Evolutionary conservation across 1,139 yeast genomes (phyloP).

Genomic region (Protomyces gravidus): DNA sequence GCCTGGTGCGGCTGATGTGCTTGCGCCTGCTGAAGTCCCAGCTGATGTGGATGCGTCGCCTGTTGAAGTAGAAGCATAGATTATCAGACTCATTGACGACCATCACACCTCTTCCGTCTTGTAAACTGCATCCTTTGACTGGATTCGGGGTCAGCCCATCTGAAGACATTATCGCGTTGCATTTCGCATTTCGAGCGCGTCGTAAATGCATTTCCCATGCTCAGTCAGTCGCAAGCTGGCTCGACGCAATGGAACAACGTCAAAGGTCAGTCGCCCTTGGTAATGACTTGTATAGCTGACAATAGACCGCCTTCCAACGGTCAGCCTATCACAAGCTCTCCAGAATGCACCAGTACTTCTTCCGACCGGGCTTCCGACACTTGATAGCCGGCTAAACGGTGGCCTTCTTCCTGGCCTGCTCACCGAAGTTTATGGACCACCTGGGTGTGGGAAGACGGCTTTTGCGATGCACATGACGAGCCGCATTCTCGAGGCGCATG

Average conservation of each 20-base stretch:
- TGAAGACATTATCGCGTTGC: too few relatives aligned
- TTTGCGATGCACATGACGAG: conserved; percentile 25
- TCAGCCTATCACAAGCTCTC: conserved; percentile 19
- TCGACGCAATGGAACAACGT: not conserved
- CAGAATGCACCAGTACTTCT: not conserved
- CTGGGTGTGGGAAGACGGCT: conserved; percentile 29
- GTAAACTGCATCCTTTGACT: too few relatives aligned
- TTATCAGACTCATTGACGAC: too few relatives aligned
- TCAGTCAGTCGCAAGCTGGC: not conserved
- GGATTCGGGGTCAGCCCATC: too few relatives aligned
- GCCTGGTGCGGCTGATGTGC: not conserved
- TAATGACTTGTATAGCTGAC: not conserved
- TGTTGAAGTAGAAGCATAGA: too few relatives aligned
- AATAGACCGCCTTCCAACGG: conserved; percentile 22
- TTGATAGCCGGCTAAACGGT: conserved; percentile 19
- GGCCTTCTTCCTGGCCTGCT: conserved; percentile 25
- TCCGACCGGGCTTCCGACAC: conserved; percentile 2
- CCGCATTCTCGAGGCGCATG: not conserved
- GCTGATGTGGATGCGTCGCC: too few relatives aligned
- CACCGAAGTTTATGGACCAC: conserved; percentile 27
- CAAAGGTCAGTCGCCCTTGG: not conserved
- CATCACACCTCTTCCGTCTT: too few relatives aligned
- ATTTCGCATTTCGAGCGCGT: not conserved
- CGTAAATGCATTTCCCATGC: not conserved
- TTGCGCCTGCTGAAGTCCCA: too few relatives aligned